These are phyloP conservation scores for Rauvolfia tetraphylla DNA, from an alignment of 257 asterid species.

Conservation along the genomic window DNA sequence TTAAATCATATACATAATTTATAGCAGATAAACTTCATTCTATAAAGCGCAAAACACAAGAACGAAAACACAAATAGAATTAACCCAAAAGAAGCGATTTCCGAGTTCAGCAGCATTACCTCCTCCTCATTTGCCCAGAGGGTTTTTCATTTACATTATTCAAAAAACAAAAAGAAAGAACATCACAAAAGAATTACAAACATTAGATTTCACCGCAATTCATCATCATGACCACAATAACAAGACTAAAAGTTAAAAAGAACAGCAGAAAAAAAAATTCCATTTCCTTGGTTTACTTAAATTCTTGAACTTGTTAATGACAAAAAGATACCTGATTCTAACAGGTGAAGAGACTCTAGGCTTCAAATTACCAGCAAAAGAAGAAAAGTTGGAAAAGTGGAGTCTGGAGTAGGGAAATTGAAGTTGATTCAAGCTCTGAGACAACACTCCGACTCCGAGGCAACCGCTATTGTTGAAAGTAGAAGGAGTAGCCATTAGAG, in stretches of 20 bases:
- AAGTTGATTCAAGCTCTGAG: neutral
- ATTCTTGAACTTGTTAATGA: neutral
- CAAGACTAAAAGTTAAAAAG: neutral
- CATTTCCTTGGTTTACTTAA: neutral
- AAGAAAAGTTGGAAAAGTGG: neutral
- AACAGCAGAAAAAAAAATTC: neutral
- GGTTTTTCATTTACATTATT: no score
- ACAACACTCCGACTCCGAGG: neutral
- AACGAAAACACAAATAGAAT: neutral
- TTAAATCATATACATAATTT: neutral
- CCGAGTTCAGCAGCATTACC: neutral
- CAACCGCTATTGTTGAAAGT: neutral
- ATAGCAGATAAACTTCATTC: neutral
- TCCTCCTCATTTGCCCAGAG: no score
- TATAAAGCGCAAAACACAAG: neutral
- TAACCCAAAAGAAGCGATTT: neutral
- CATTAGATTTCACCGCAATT: neutral
- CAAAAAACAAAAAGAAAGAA: no score
- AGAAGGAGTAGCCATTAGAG: slow-evolving; percentile 3
- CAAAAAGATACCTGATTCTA: neutral
- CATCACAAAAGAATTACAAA: neutral
- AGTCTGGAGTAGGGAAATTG: neutral
- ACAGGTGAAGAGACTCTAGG: neutral
- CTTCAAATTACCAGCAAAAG: neutral
- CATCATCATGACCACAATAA: neutral